These are phyloP conservation scores for Lathyrus oleraceus DNA, from an alignment of 306 rosid species.

Conservation along the genomic window DNA sequence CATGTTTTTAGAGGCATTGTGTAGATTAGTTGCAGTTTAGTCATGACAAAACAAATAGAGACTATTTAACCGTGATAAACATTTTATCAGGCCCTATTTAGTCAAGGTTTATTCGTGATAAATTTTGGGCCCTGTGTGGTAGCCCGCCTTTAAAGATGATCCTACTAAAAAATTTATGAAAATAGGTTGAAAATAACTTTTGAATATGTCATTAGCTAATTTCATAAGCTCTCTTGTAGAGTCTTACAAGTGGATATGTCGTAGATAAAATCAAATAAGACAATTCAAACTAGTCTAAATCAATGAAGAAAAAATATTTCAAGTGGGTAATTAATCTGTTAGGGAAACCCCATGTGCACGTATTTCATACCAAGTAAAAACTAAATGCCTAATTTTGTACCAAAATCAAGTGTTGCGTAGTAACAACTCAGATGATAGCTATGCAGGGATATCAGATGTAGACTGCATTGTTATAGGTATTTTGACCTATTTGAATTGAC, in stretches of 20 bases:
- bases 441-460: too few species aligned
- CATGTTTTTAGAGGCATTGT: too few species aligned
- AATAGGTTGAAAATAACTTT: background rate
- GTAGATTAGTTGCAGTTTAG: too few species aligned
- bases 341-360: background rate
- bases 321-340: too few species aligned
- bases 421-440: too few species aligned
- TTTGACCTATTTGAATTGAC: background rate
- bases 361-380: background rate
- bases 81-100: too few species aligned
- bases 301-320: background rate
- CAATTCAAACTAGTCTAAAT: background rate
- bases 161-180: background rate
- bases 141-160: too few species aligned
- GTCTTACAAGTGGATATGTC: background rate
- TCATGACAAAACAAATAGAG: too few species aligned
- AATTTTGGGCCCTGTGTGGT: too few species aligned
- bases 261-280: background rate
- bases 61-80: too few species aligned
- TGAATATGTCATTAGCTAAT: background rate
- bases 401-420: background rate
- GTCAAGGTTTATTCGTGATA: too few species aligned
- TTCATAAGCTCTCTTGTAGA: background rate
- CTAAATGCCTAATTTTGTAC: background rate
- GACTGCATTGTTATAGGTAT: constrained; percentile 12